A percentile compares a stretch with the other conserved stretches of the same genome.
Conservation (phyloP, 768 basidiomycete genomes). For the Pholiota molesta region DNA sequence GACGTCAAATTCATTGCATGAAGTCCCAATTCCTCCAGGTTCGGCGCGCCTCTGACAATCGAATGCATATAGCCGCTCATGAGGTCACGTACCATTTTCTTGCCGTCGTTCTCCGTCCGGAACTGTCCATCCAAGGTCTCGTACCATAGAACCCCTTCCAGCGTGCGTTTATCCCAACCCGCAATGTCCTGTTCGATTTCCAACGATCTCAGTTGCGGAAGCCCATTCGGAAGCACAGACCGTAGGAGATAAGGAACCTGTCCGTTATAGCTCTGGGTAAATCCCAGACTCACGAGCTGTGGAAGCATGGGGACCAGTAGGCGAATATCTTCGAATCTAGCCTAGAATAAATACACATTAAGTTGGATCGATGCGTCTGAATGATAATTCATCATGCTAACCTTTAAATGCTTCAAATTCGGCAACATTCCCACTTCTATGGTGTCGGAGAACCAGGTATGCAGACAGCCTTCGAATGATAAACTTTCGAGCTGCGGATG, state of each 20-base stretch:
- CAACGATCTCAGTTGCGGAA: slow-evolving; percentile 17
- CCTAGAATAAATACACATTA: slow-evolving; percentile 1
- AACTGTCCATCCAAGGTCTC: slow-evolving; percentile 19
- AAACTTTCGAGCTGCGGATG: no score
- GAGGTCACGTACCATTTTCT: background rate
- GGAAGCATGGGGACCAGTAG: slow-evolving; percentile 6
- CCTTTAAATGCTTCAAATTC: no score
- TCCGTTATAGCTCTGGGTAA: slow-evolving; percentile 13
- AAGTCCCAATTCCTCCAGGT: slow-evolving; percentile 14
- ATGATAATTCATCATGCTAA: no score
- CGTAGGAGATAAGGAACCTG: slow-evolving; percentile 25
- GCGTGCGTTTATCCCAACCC: background rate
- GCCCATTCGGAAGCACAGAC: slow-evolving; percentile 14
- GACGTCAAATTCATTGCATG: background rate
- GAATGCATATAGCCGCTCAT: slow-evolving; percentile 15
- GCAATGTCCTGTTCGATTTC: slow-evolving; percentile 11
- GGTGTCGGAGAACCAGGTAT: background rate
- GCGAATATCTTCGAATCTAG: slow-evolving; percentile 14
- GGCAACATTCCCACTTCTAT: no score
- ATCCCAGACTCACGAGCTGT: slow-evolving; percentile 10
- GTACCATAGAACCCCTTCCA: slow-evolving; percentile 20
- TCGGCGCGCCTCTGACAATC: slow-evolving; percentile 14
- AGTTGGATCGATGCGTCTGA: no score
- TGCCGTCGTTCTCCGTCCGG: background rate
- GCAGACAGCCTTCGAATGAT: no score